Percentiles rank a stretch among this genome's conserved stretches.
Evolutionary conservation across 108 stramenopile species (phyloP).

Genomic region (Pseudonitzschia delicatissima): DNA sequence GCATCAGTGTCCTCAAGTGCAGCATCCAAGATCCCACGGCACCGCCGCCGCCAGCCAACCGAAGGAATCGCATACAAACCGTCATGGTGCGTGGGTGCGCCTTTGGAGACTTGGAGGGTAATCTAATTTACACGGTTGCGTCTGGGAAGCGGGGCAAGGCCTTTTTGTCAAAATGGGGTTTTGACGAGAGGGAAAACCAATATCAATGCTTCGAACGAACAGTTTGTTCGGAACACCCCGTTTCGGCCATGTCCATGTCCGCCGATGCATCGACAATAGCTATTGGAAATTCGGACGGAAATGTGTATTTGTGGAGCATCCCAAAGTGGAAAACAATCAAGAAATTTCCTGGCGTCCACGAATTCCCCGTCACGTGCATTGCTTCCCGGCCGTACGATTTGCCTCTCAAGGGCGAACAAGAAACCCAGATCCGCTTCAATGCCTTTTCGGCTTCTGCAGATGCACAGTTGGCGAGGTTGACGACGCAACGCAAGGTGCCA

Average conservation of each 20-base stretch:
- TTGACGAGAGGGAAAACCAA: constrained; percentile 9
- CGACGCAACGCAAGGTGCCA: constrained; percentile 37
- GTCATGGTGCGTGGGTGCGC: constrained; percentile 79
- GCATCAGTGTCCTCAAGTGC: constrained; percentile 37
- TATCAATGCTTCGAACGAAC: constrained; percentile 36
- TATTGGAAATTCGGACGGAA: constrained; percentile 71
- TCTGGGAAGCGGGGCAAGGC: constrained; percentile 66
- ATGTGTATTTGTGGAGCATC: constrained; percentile 55
- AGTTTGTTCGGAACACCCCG: constrained; percentile 58
- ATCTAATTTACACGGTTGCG: constrained; percentile 65
- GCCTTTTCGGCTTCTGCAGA: constrained; percentile 78
- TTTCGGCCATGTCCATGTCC: constrained; percentile 75
- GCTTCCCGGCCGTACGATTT: constrained; percentile 72
- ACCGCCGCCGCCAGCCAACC: constrained; percentile 31
- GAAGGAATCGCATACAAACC: constrained; percentile 45
- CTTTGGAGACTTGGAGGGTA: constrained; percentile 80
- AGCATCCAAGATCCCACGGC: constrained; percentile 45
- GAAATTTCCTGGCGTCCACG: constrained; percentile 72
- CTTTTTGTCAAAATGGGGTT: constrained; percentile 61
- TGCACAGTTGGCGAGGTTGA: constrained; percentile 63
- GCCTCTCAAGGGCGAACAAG: constrained; percentile 53
- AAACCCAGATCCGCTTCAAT: constrained; percentile 60
- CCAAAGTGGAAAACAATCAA: constrained; percentile 47
- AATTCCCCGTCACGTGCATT: constrained; percentile 81
- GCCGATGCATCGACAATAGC: constrained; percentile 53